Base-by-base conservation (phyloP, 2,329 filamentous ascomycete genomes). In the Hypomyces rosellus region DNA sequence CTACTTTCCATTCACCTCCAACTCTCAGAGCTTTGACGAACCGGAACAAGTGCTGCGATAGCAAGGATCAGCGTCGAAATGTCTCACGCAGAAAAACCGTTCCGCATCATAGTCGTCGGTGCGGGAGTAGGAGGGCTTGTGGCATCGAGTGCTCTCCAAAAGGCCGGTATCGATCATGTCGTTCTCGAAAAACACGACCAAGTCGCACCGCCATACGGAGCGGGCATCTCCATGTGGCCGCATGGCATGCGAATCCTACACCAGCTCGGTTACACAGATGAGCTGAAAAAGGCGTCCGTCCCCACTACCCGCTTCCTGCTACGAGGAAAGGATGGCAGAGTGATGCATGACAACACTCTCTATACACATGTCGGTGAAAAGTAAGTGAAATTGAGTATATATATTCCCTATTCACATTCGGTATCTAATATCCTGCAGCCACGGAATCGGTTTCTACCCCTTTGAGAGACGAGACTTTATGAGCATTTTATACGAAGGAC, bases 121-220 rank as follows among this genome's bases (percentile, higher is more conserved):
- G 51, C 54, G 39, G 59, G 63, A 12, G 75, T 74, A 46, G 71
- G 52, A 5, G 64, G 64, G 5, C 50, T 66, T 6, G 55, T 54
- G 5, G 48, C 59, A 9, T 59, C 62, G 1, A 60, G 65, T 48
- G 57, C 59, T n/a, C 57, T 67, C 11, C 25, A 52, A 33, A 59
- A 56, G 3, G 63, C 63, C 3, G 63, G 59, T 3, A 61, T 65
- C 40, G 62, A 61, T 42, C 53, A 55, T 30, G 54, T 64, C 18
- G 50, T 65, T 13, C 51, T 65, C 5, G 63, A 65, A 51, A 52
- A 56, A 5, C 51, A 56, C 13, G 46, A 52, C 2, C 20, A 54
- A 2, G 54, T 58, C 4, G 54, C 54, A 13, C 54, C 54, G 11
- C 44, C 54, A 16, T 40, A 53, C 5, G 62, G 63, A 2, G 56